Conservation (phyloP, 129 eudicot species). For the Flaveria linearis region DNA sequence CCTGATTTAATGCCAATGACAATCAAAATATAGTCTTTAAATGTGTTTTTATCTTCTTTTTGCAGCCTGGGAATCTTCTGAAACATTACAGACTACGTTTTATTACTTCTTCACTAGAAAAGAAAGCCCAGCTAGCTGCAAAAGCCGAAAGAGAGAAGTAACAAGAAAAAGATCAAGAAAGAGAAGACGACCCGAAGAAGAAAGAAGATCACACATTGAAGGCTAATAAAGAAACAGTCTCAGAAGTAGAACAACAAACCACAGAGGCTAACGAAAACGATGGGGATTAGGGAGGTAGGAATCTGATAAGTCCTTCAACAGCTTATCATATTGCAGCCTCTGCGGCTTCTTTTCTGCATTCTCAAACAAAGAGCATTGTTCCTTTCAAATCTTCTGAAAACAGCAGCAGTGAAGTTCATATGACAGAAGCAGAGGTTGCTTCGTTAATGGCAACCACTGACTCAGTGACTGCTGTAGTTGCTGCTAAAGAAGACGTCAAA, state of each 20-base stretch:
- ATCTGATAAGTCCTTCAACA: conserved; percentile 49
- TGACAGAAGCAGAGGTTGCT: conserved; percentile 61
- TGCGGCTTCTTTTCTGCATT: no score
- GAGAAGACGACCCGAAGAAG: conserved; percentile 3
- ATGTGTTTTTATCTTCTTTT: conserved; percentile 7
- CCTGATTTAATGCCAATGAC: not conserved
- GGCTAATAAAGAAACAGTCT: conserved; percentile 10
- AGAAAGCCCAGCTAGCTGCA: conserved; percentile 55
- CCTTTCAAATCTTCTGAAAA: no score
- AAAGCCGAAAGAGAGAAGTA: conserved; percentile 50
- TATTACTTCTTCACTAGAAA: conserved; percentile 80
- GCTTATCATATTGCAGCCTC: conserved; percentile 93
- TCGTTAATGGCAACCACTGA: conserved; percentile 61
- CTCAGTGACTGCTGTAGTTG: no score
- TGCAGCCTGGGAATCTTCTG: conserved; percentile 69
- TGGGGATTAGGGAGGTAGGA: conserved; percentile 36
- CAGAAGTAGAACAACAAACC: conserved; percentile 28
- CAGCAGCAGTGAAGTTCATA: conserved; percentile 40
- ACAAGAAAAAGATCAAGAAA: conserved; percentile 26
- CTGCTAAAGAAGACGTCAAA: no score
- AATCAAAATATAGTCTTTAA: not conserved
- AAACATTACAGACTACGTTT: conserved; percentile 56
- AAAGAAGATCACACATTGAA: conserved; percentile 9
- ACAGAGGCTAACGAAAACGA: not conserved
- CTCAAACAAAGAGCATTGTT: no score